Percentiles rank a stretch among this genome's conserved stretches.
phyloP scores from a whole-genome alignment of 805 yeast species.

The Spathaspora boniae region DNA sequence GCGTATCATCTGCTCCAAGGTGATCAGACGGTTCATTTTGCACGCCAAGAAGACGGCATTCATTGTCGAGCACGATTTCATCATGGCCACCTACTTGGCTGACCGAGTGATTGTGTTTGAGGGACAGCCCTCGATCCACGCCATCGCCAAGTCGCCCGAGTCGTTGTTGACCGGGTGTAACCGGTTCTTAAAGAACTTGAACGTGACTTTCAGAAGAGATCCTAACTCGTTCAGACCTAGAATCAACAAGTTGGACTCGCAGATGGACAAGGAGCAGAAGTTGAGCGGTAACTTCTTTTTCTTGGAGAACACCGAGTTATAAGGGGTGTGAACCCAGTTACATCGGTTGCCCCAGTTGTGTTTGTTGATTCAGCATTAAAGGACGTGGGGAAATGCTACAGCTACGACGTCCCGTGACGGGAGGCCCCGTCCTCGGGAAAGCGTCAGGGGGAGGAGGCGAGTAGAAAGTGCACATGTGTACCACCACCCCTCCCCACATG shows the following conservation, averaged over 20 bases:
- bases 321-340: conserved; percentile 9
- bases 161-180: conserved; percentile 95
- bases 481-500: too few relatives aligned
- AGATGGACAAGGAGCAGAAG: conserved; percentile 99
- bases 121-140: conserved; percentile 85
- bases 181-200: conserved; percentile 91
- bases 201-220: conserved; percentile 98
- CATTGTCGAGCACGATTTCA: conserved; percentile 99
- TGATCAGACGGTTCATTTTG: conserved; percentile 91
- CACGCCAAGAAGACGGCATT: conserved; percentile 99
- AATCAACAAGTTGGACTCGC: conserved; percentile 95
- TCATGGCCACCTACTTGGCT: conserved; percentile 99
- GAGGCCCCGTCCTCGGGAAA: too few relatives aligned
- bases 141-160: conserved; percentile 87
- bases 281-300: conserved; percentile 90
- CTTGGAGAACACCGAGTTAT: conserved; percentile 62
- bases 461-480: too few relatives aligned
- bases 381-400: too few relatives aligned
- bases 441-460: too few relatives aligned
- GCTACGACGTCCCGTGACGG: too few relatives aligned
- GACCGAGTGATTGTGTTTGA: conserved; percentile 98
- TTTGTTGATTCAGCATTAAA: too few relatives aligned
- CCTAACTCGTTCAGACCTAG: conserved; percentile 98
- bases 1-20: conserved; percentile 98
- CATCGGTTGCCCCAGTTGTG: neutral